A percentile compares a stretch with the other conserved stretches of the same genome.
Evolutionary conservation across 805 yeast species (phyloP).

Genomic region (Sungouiozyma ichnusensis): DNA sequence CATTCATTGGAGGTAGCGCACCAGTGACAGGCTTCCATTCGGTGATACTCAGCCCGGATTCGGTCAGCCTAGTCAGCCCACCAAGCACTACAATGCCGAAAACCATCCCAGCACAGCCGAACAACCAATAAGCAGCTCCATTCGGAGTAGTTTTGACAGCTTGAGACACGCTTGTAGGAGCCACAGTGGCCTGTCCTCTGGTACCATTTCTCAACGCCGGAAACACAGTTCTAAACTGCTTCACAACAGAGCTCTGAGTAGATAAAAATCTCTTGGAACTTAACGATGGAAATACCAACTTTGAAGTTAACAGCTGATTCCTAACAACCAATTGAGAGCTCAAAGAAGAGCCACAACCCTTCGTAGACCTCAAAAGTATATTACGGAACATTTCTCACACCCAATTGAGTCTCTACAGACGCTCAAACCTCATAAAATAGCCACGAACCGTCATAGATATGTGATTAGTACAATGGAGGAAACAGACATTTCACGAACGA

Average conservation of each 20-base stretch:
- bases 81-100: slow-evolving; percentile 96
- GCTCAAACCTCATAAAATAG: no score
- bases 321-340: neutral
- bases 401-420: no score
- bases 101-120: slow-evolving; percentile 78
- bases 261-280: no score
- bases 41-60: slow-evolving; percentile 89
- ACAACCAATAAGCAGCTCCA: slow-evolving; percentile 74
- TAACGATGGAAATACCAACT: no score
- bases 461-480: no score
- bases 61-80: slow-evolving; percentile 90
- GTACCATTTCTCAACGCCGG: neutral
- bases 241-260: no score
- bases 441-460: no score
- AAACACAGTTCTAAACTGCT: neutral
- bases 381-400: neutral
- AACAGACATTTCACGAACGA: no score
- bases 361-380: neutral
- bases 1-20: slow-evolving; percentile 73
- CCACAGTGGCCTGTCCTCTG: neutral
- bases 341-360: neutral
- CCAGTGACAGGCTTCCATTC: slow-evolving; percentile 99
- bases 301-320: neutral
- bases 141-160: slow-evolving; percentile 31
- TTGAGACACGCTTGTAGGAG: slow-evolving; percentile 13